Conservation (phyloP, 1,139 yeast genomes). For the Debaryomycetaceae sp. region DNA sequence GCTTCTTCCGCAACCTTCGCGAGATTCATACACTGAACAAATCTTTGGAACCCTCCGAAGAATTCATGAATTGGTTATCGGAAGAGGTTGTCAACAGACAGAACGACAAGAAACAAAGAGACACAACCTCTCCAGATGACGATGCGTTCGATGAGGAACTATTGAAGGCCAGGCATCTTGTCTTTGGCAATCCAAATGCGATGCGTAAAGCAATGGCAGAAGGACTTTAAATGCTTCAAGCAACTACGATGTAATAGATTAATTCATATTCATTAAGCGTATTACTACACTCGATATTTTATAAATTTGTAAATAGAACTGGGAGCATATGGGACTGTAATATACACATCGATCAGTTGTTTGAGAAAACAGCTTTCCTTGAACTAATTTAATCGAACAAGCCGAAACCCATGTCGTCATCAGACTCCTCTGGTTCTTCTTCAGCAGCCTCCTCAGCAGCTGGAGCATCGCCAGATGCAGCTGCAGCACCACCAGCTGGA, state of each 20-base stretch:
- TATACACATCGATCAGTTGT: not conserved
- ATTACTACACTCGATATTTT: not conserved
- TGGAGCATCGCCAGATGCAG: constrained; percentile 39
- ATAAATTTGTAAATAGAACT: not conserved
- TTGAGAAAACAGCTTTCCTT: not conserved
- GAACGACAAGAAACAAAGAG: constrained; percentile 26
- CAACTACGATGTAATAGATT: not conserved
- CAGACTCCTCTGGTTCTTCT: constrained; percentile 32
- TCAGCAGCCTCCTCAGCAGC: constrained; percentile 39
- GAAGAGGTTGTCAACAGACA: constrained; percentile 42
- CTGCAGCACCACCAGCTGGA: constrained; percentile 65
- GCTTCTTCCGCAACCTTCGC: constrained; percentile 41
- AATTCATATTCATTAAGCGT: not conserved
- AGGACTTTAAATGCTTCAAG: constrained; percentile 36
- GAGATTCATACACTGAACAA: constrained; percentile 27
- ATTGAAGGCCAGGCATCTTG: constrained; percentile 60
- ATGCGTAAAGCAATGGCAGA: constrained; percentile 54
- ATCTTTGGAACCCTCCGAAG: constrained; percentile 22
- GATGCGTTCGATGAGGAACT: constrained; percentile 42
- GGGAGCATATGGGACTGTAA: not conserved
- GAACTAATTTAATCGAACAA: constrained; percentile 62
- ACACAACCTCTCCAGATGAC: constrained; percentile 23
- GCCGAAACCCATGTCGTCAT: constrained; percentile 86
- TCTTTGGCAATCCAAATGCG: constrained; percentile 81
- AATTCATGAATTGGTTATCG: constrained; percentile 62